Evolutionary conservation across 116 monocot genomes (phyloP).

Genomic region (Dioscorea cayenensis): DNA sequence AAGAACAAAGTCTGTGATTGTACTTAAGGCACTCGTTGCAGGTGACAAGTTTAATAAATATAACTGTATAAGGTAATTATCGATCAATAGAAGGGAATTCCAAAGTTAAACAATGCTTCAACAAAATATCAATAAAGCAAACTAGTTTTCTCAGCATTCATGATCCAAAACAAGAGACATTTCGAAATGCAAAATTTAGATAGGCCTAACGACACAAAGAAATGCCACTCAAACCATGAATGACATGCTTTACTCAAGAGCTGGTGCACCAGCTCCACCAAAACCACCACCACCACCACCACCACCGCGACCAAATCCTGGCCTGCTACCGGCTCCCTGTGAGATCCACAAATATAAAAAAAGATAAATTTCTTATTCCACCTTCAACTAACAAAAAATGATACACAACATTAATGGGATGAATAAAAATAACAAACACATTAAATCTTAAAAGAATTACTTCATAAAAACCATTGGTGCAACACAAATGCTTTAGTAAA

Average conservation of each 20-base stretch:
- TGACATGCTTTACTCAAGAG: slow-evolving; percentile 3
- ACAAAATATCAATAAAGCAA: no score
- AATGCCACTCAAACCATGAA: neutral
- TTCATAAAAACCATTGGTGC: no score
- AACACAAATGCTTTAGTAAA: no score
- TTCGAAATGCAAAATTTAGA: neutral
- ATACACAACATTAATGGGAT: no score
- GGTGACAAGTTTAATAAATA: no score
- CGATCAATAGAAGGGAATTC: no score
- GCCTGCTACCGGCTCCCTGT: slow-evolving; percentile 10
- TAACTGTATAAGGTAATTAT: no score
- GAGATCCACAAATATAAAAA: neutral
- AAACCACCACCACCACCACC: neutral
- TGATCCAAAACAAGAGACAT: neutral
- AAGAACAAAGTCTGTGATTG: no score
- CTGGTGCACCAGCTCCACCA: slow-evolving; percentile 4
- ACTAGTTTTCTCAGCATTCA: no score
- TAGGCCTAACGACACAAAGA: neutral
- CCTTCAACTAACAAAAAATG: neutral
- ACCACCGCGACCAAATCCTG: slow-evolving; percentile 19
- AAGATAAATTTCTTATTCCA: neutral
- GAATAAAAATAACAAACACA: no score
- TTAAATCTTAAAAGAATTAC: neutral
- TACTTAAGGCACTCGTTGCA: no score
- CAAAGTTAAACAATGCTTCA: no score